phyloP scores from a whole-genome alignment of 805 yeast species.

The Scheffersomyces lignosus region DNA sequence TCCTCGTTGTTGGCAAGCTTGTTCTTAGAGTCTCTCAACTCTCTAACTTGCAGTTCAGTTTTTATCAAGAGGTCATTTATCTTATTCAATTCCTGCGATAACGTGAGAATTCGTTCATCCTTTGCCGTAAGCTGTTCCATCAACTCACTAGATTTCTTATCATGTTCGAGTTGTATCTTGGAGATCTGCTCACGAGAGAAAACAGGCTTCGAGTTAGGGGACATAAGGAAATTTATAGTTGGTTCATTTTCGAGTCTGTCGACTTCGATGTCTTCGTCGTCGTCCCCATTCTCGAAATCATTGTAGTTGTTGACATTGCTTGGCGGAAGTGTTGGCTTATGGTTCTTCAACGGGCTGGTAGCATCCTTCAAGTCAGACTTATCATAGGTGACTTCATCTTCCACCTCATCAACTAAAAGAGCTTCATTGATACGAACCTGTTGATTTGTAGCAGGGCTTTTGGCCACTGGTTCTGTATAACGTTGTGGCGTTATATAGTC shows the following conservation, averaged over 20 bases:
- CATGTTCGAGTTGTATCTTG: conserved; percentile 22
- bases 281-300: conserved; percentile 7
- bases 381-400: conserved; percentile 4
- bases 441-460: conserved; percentile 28
- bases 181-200: conserved; percentile 28
- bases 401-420: conserved; percentile 12
- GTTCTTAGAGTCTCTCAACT: conserved; percentile 4
- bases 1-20: conserved; percentile 7
- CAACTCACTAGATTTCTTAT: conserved; percentile 5
- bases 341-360: conserved; percentile 27
- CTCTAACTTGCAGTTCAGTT: conserved; percentile 6
- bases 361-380: conserved; percentile 14
- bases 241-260: conserved; percentile 23
- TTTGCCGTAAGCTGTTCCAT: conserved; percentile 4
- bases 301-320: conserved; percentile 2
- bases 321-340: neutral
- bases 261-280: conserved; percentile 5
- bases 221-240: conserved; percentile 28
- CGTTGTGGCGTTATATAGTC: conserved; percentile 31
- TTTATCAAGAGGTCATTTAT: conserved; percentile 2
- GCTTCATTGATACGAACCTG: conserved; percentile 20
- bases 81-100: conserved; percentile 4
- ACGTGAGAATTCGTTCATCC: conserved; percentile 3
- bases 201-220: conserved; percentile 34
- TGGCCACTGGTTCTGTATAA: conserved; percentile 30